A percentile compares a stretch with the other conserved stretches of the same genome.
Conservation (phyloP, 805 yeast species). For the Cyberlindnera suaveolens region DNA sequence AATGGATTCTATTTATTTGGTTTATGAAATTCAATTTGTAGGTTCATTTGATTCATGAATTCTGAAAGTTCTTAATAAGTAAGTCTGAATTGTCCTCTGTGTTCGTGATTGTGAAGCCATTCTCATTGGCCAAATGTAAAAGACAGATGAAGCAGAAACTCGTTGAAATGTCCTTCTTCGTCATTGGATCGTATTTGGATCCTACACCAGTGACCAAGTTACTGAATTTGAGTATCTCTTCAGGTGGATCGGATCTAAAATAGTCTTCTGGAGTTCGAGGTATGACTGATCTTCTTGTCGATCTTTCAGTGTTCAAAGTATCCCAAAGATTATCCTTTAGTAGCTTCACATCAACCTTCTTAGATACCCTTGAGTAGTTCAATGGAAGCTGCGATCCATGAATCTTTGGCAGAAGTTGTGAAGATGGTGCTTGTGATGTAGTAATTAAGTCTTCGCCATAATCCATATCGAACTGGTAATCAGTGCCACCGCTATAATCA, state of each 20-base stretch:
- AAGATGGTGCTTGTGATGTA: constrained; percentile 20
- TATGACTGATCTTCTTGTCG: constrained; percentile 1
- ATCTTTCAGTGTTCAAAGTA: constrained; percentile 27
- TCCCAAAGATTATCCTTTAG: constrained; percentile 76
- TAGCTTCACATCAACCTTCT: constrained; percentile 70
- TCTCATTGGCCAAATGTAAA: constrained; percentile 82
- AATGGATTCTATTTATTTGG: background rate
- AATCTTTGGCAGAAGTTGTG: constrained; percentile 20
- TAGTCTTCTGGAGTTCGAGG: background rate
- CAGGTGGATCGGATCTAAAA: background rate
- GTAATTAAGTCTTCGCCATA: constrained; percentile 24
- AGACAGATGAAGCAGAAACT: constrained; percentile 82
- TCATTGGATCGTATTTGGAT: constrained; percentile 45
- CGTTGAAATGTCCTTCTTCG: constrained; percentile 66
- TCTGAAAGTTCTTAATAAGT: constrained; percentile 7
- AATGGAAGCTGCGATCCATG: constrained; percentile 29
- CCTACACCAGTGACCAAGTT: constrained; percentile 45
- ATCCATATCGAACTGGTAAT: constrained; percentile 15
- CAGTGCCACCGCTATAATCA: constrained; percentile 29
- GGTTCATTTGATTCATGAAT: background rate
- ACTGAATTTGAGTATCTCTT: constrained; percentile 30
- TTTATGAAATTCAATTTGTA: background rate
- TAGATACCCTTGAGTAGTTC: constrained; percentile 65
- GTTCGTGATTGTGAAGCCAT: constrained; percentile 56
- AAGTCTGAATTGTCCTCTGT: constrained; percentile 23